Percentiles rank a stretch among this genome's conserved stretches.
Evolutionary conservation across 306 rosid genomes (phyloP).

Genomic region (Senna siamea): DNA sequence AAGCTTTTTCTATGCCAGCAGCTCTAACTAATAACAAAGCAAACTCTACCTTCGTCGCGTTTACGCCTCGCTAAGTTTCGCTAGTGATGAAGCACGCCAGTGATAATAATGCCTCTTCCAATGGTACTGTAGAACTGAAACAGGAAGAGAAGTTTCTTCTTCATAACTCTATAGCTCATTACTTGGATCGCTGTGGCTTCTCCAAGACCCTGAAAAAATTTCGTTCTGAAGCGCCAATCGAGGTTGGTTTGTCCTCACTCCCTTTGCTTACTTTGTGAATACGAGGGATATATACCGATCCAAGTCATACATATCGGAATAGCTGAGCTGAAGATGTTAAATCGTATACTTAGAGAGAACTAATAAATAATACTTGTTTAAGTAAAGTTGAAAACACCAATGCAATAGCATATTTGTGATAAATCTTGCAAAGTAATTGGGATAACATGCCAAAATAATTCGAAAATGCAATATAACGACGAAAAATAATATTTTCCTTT

Average conservation of each 20-base stretch:
- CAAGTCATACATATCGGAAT: not conserved
- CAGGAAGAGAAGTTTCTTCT: constrained; percentile 50
- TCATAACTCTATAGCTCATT: constrained; percentile 51
- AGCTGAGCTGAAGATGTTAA: not conserved
- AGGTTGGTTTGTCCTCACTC: constrained; percentile 34
- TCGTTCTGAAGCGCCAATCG: constrained; percentile 55
- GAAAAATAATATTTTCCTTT: not conserved
- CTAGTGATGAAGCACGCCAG: constrained; percentile 42
- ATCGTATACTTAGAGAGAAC: no score
- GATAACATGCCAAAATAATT: not conserved
- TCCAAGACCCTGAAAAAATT: constrained; percentile 65
- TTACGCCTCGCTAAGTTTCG: constrained; percentile 62
- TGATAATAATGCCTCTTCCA: constrained; percentile 18
- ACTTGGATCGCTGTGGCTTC: constrained; percentile 56
- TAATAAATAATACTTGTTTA: not conserved
- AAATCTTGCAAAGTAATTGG: not conserved
- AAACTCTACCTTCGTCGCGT: constrained; percentile 46
- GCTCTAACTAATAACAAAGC: no score
- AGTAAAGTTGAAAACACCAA: not conserved
- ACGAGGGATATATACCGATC: not conserved
- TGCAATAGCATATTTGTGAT: not conserved
- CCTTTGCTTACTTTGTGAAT: not conserved
- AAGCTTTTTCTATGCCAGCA: no score
- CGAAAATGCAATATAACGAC: not conserved
- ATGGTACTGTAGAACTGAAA: not conserved